A percentile compares a stretch with the other conserved stretches of the same genome.
Evolutionary conservation across 345 rosid genomes (phyloP).

Genomic region (Lumnitzera littorea): DNA sequence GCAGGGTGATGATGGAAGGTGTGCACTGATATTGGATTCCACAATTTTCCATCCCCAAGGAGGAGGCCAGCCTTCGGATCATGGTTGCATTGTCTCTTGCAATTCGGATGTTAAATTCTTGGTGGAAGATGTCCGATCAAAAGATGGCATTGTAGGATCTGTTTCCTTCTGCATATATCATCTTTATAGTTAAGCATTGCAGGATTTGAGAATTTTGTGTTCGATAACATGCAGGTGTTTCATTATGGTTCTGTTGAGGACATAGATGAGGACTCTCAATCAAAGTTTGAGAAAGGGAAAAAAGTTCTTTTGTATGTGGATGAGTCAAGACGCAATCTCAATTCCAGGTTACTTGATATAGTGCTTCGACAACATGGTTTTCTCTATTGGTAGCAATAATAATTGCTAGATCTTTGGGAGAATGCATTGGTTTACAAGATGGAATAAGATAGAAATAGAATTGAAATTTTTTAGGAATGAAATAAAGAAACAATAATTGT

Average conservation of each 20-base stretch:
- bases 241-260: conserved; percentile 60
- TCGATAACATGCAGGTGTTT: conserved; percentile 36
- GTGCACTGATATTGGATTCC: conserved; percentile 54
- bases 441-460: too few relatives aligned
- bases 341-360: conserved; percentile 47
- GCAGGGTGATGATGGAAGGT: conserved; percentile 61
- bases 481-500: too few relatives aligned
- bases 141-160: conserved; percentile 49
- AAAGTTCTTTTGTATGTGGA: conserved; percentile 53
- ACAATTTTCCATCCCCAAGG: conserved; percentile 95
- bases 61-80: conserved; percentile 86
- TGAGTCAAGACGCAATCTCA: conserved; percentile 58
- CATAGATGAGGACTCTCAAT: conserved; percentile 22
- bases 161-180: not conserved
- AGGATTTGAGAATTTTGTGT: not conserved
- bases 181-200: not conserved
- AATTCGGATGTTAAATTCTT: conserved; percentile 34
- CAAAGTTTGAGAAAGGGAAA: conserved; percentile 30
- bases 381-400: not conserved
- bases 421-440: not conserved
- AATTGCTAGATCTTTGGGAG: not conserved
- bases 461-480: too few relatives aligned
- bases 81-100: conserved; percentile 35
- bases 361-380: not conserved
- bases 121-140: conserved; percentile 77